Conservation (phyloP, 148 eudicot species). For the Pharnaceum exiguum region DNA sequence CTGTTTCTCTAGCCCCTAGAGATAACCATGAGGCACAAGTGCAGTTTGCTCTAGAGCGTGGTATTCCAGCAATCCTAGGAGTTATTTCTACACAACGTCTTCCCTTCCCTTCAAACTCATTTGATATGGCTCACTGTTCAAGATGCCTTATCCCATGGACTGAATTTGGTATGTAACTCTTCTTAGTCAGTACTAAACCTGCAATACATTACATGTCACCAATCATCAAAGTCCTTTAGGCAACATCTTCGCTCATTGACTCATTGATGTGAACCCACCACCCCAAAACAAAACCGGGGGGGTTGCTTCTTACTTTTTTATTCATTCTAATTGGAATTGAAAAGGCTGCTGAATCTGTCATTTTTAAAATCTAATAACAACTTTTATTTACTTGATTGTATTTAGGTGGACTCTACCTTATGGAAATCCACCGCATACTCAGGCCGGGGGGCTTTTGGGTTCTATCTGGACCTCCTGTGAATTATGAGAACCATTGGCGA, state of each 20-base stretch:
- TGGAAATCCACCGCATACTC: conserved; percentile 86
- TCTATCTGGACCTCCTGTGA: conserved; percentile 94
- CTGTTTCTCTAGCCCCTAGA: conserved; percentile 89
- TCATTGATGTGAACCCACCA: too few relatives aligned
- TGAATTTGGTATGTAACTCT: conserved; percentile 57
- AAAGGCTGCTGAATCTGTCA: too few relatives aligned
- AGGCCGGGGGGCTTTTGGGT: conserved; percentile 98
- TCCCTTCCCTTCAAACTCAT: conserved; percentile 90
- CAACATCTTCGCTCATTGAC: too few relatives aligned
- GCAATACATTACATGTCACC: neutral
- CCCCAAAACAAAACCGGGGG: too few relatives aligned
- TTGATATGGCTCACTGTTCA: conserved; percentile 97
- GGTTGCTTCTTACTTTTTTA: too few relatives aligned
- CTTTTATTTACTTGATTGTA: neutral
- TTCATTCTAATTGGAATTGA: too few relatives aligned
- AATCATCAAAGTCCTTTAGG: neutral
- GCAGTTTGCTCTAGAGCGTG: conserved; percentile 91
- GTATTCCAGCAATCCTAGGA: conserved; percentile 85
- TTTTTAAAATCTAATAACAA: too few relatives aligned
- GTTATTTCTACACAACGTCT: conserved; percentile 77
- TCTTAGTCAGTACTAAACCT: neutral
- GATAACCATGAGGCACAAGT: conserved; percentile 97
- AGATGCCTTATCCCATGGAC: conserved; percentile 96
- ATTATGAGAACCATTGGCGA: conserved; percentile 70
- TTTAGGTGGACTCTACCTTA: conserved; percentile 86